A percentile compares a stretch with the other conserved stretches of the same genome.
These are phyloP conservation scores for Plasmodium yoelii DNA, from an alignment of 169 alveolate genomes.

Conservation along the genomic window DNA sequence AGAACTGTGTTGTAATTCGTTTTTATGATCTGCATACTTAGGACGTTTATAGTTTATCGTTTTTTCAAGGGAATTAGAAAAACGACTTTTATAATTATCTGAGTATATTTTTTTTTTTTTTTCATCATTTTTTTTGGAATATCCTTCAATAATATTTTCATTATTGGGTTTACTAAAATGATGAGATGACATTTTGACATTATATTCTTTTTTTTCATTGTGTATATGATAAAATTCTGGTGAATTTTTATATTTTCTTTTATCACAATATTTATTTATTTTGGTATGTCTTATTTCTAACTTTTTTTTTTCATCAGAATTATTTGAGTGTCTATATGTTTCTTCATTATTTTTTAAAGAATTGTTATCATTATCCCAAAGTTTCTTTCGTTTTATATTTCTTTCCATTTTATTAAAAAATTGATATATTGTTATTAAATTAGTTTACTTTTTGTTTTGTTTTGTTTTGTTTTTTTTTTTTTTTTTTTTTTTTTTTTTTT, in stretches of 20 bases:
- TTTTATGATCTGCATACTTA: not conserved
- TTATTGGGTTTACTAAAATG: slow-evolving; percentile 5
- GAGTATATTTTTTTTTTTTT: too few species aligned
- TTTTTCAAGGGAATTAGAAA: not conserved
- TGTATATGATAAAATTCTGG: slow-evolving; percentile 2
- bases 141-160: not conserved
- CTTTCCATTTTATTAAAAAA: too few species aligned
- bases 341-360: not conserved
- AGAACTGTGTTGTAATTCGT: not conserved
- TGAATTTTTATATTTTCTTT: slow-evolving; percentile 13
- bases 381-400: too few species aligned
- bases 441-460: too few species aligned
- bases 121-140: not conserved
- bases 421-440: too few species aligned
- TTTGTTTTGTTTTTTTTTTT: too few species aligned
- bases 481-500: too few species aligned
- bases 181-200: slow-evolving; percentile 2
- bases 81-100: not conserved
- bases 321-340: not conserved
- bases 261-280: slow-evolving; percentile 18
- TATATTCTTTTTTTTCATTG: slow-evolving; percentile 4
- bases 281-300: not conserved
- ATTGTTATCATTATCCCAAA: not conserved
- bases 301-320: not conserved
- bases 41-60: not conserved